Base-by-base conservation (phyloP, 2,329 filamentous ascomycete species). In the Pyrenophora graminea region DNA sequence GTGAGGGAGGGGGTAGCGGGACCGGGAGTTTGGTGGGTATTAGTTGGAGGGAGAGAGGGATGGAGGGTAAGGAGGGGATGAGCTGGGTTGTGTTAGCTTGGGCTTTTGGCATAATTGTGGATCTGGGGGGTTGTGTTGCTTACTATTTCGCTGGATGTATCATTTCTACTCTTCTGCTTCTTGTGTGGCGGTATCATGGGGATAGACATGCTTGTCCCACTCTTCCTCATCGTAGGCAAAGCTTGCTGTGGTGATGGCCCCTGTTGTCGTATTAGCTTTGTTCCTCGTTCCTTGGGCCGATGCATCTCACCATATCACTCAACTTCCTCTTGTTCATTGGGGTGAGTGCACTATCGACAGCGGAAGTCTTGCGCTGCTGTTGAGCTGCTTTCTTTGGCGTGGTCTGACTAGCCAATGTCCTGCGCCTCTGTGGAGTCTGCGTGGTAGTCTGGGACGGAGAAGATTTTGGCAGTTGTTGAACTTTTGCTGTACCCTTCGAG, bases 301-400 rank as follows among this genome's bases (percentile, higher is more conserved):
- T 2, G n/a, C 10, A 12, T 45, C 50, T 49, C 13, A 56, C 61
- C 32, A 42, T 49, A 8, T 25, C 31, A 36, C 54, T 44, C 37
- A 44, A 31, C 21, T 56, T 57, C 23, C 55, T 46, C 47, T 58
- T 60, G 21, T 32, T 34, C 12, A 30, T 34, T 7, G 27, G 39
- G 10, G 27, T 17, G 6, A 6, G 15, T 23, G 45, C 15, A 10
- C 17, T 15, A 17, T 43, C 18, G 18, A 13, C 8, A 30, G 18
- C 4, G 18, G 41, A 25, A 9, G 2, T 38, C 13, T 39, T 18
- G 2, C 33, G 46, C 27, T 15, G 27, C 27, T 53, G 51, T 6
- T 40, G 40, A 2, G 27, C 3, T 3, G 13, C 8, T 3, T 15
- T 8, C 2, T 39, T 44, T 3, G 39, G 33, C n/a, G 30, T 9